phyloP scores from a whole-genome alignment of 169 alveolate genomes.

The Besnoitia besnoiti region DNA sequence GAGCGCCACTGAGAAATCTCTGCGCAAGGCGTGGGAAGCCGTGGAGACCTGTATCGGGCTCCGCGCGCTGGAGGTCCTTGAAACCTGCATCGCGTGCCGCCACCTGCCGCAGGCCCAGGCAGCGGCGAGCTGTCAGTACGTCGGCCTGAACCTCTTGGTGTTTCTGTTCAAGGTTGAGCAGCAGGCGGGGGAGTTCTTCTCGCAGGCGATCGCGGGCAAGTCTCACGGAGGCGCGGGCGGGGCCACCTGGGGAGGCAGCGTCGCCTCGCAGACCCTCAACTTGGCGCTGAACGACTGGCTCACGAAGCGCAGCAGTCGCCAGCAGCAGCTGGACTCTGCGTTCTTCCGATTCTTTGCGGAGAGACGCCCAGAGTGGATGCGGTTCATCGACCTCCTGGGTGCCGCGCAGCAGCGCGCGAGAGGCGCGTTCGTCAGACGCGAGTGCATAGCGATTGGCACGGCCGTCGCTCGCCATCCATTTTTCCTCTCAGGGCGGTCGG shows the following conservation, averaged over 20 bases:
- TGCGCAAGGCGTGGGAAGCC: background rate
- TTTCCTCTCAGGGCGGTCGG: background rate
- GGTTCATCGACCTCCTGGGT: background rate
- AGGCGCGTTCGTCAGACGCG: background rate
- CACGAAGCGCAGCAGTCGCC: slow-evolving; percentile 16
- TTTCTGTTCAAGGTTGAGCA: background rate
- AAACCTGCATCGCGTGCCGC: background rate
- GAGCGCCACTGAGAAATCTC: background rate
- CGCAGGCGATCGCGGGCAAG: background rate
- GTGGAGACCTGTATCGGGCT: background rate
- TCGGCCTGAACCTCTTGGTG: background rate
- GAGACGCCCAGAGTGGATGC: slow-evolving; percentile 2
- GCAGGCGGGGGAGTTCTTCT: background rate
- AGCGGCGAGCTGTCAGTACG: background rate
- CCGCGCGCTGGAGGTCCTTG: slow-evolving; percentile 25
- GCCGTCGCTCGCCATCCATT: slow-evolving; percentile 8
- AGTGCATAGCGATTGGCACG: slow-evolving; percentile 8
- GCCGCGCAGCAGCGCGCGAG: background rate
- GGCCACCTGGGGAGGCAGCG: slow-evolving; percentile 38
- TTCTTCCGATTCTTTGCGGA: slow-evolving; percentile 27
- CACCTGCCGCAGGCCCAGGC: background rate
- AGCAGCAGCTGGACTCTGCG: slow-evolving; percentile 28
- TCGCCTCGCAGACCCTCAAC: slow-evolving; percentile 25
- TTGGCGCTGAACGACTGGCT: background rate
- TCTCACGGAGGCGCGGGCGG: background rate